Base-by-base conservation (phyloP, 1,284 basidiomycete species). In the Cutaneotrichosporon mucoides region DNA sequence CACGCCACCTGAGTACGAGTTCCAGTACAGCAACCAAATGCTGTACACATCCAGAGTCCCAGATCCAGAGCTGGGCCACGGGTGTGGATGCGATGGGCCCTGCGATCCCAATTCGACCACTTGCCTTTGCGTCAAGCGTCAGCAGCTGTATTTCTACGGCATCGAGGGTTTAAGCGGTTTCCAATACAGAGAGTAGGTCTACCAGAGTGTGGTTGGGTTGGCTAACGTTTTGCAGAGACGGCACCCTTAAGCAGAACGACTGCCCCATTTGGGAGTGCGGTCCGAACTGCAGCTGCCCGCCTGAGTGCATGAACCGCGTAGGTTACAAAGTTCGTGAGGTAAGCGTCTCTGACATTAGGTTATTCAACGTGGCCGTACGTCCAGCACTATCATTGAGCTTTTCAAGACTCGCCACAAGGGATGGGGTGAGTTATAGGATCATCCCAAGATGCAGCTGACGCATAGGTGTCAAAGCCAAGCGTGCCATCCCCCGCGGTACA, bases 221-320 rank as follows among this genome's bases (percentile, higher is more conserved):
- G 37, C 45, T 24, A 16, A 12, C 37, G n/a, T n/a, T n/a, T n/a
- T 7, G 34, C 70, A 69, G 15, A 80, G 50, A 47, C 49, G 47
- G 50, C 13, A 49, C 36, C 33, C 68, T 90, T 40, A 84, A 82
- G 66, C 69, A 76, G 7, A 68, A 76, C 10, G 81, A 82, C 7
- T 83, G 83, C 55, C 87, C 90, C 0, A 86, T 94, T 38, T 90
- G 89, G 69, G 92, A 95, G 75, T 96, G 92, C 73, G 91, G 92
- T 68, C 85, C 84, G 47, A 79, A 85, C 12, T 96, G 92, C 73
- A 81, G 83, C 1, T 96, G 92, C 76, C 85, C 85, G 4, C 85
- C 88, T 1, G 84, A 86, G 46, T 96, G 92, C 73, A 80, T 78
- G 52, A 95, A 95, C 75, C 79, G 91, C 70, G n/a, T n/a, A n/a